Evolutionary conservation across 148 eudicot species (phyloP).

Genomic region (Spergularia bocconei): DNA sequence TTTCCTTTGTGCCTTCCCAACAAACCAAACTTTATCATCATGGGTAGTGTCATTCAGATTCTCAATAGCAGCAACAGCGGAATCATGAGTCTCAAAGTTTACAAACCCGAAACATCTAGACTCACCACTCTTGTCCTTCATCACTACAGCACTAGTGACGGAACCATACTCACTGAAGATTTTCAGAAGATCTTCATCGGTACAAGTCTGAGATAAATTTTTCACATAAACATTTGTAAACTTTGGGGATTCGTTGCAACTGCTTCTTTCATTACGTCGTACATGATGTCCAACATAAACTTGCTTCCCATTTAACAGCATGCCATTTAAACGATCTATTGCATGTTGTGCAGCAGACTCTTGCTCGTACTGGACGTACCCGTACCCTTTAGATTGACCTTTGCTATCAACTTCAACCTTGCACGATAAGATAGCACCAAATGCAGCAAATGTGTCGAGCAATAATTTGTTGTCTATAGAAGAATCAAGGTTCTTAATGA

Average conservation of each 20-base stretch:
- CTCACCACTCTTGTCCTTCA: slow-evolving; percentile 51
- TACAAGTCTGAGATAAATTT: slow-evolving; percentile 37
- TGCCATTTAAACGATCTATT: slow-evolving; percentile 49
- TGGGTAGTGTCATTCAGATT: slow-evolving; percentile 40
- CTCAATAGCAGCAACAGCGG: slow-evolving; percentile 54
- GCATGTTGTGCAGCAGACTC: slow-evolving; percentile 60
- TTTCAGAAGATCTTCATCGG: slow-evolving; percentile 44
- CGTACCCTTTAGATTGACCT: slow-evolving; percentile 64
- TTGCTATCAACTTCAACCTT: slow-evolving; percentile 48
- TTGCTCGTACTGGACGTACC: slow-evolving; percentile 55
- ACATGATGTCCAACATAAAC: slow-evolving; percentile 40
- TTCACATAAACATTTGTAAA: slow-evolving; percentile 70
- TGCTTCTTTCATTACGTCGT: slow-evolving; percentile 43
- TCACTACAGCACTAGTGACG: slow-evolving; percentile 59
- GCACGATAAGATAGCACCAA: slow-evolving; percentile 63
- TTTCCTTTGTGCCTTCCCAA: slow-evolving; percentile 31
- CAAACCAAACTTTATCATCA: slow-evolving; percentile 51
- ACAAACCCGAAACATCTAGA: slow-evolving; percentile 69
- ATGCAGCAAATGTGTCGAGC: slow-evolving; percentile 50
- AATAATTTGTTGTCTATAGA: slow-evolving; percentile 54
- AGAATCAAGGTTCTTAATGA: slow-evolving; percentile 55
- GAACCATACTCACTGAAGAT: slow-evolving; percentile 44
- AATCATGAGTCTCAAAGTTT: slow-evolving; percentile 46
- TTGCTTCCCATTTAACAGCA: slow-evolving; percentile 39
- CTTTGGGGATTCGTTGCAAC: slow-evolving; percentile 30